Evolutionary conservation across 345 rosid species (phyloP), one percentile per base, ranked within the genome.

Genomic region (Brassica juncea): DNA sequence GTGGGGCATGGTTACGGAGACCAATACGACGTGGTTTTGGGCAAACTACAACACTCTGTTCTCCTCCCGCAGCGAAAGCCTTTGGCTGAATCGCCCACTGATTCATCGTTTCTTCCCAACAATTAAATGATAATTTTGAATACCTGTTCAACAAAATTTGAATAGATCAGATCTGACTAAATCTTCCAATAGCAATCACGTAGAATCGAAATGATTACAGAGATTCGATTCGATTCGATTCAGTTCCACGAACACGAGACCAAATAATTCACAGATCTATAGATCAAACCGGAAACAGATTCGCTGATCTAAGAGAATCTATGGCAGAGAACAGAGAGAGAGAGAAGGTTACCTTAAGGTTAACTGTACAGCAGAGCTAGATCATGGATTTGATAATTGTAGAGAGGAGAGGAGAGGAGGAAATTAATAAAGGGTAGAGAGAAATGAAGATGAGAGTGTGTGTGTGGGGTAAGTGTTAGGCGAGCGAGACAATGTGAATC

Each of bases 21-120:
- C 88, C 86, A 14, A 91, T 65, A 70, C 97, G 96, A 59, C 97
- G 90, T 34, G 97, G 97, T 79, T 88, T 93, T 6, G 97, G 97
- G 57, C 97, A 93, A 78, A 87, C 89, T 68, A 89, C 87, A 25
- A 88, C 87, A 37, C 87, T 37, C 77, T 87, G 92, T 34, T 84
- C 97, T 65, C 88, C 95, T 2, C 88, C 83, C 5, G 87, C 77
- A 25, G 82, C 73, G 70, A 87, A 86, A 5, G 85, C 80, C 69
- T 69, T 87, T 74, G 85, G 86, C 59, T 87, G 91, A 73, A 86
- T 83, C 74, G 80, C 87, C 79, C 88, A 89, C 82, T 86, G 91
- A 42, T 89, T 90, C 97, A 90, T 92, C 71, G 15, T 60, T 60
- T 23, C 28, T 15, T 4, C 4, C 11, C 25, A 12, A 54, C 59